These are phyloP conservation scores for Elsinoe batatas DNA, from an alignment of 2,329 filamentous ascomycete species.

Conservation along the genomic window DNA sequence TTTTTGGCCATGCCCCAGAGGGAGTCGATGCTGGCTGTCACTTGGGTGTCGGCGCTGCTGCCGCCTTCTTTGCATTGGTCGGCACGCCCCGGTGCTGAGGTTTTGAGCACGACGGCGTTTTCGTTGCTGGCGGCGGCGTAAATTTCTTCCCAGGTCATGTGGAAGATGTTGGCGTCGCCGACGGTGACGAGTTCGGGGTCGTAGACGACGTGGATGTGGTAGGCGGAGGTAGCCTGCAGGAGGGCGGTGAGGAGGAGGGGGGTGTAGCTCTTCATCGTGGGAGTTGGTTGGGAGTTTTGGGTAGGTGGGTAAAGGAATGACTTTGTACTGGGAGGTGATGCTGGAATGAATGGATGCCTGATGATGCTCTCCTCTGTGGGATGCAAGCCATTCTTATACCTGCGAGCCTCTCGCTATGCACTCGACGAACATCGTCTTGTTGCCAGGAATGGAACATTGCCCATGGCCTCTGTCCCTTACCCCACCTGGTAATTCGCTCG, in stretches of 20 bases:
- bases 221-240: not conserved
- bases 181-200: not conserved
- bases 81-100: not conserved
- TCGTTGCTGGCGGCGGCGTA: not conserved
- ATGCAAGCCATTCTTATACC: no score
- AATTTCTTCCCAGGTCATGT: not conserved
- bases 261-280: no score
- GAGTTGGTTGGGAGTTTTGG: no score
- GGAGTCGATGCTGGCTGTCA: not conserved
- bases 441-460: not conserved
- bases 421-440: no score
- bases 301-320: no score
- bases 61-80: not conserved
- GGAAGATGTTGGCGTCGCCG: not conserved
- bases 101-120: not conserved
- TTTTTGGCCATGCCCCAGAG: not conserved
- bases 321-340: no score
- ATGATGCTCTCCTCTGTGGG: no score
- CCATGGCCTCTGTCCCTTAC: no score
- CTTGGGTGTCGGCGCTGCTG: not conserved
- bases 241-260: not conserved
- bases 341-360: no score
- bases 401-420: no score
- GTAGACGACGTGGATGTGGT: not conserved
- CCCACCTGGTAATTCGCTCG: no score